Evolutionary conservation across 2,329 filamentous ascomycete genomes (phyloP).

Genomic region (Xylariales sp.): DNA sequence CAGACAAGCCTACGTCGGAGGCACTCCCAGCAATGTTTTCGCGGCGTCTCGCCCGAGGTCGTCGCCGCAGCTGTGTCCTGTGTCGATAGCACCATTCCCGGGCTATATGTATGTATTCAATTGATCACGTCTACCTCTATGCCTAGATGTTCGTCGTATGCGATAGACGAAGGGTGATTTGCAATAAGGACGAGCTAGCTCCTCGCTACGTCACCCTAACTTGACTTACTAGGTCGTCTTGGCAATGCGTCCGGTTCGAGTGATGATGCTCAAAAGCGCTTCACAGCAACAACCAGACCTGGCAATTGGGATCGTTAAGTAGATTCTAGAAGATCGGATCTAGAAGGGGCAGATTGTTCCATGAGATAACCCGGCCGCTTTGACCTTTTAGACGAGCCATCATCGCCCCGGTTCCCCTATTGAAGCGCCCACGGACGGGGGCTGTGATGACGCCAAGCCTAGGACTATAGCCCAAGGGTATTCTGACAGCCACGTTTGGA

Average conservation of each 20-base stretch:
- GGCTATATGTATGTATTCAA: not conserved
- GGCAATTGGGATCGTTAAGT: not conserved
- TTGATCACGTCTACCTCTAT: not conserved
- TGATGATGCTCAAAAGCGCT: not conserved
- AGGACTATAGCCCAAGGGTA: slow-evolving; percentile 1
- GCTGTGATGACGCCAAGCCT: slow-evolving; percentile 26
- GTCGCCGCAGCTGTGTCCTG: slow-evolving; percentile 8
- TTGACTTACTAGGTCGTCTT: not conserved
- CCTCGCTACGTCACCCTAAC: not conserved
- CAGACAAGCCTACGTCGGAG: slow-evolving; percentile 55
- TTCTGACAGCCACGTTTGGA: slow-evolving; percentile 1
- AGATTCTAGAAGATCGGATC: not conserved
- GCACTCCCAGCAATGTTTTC: slow-evolving; percentile 57
- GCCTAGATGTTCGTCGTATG: not conserved
- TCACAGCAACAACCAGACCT: not conserved
- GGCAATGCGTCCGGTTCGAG: not conserved
- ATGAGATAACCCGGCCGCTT: not conserved
- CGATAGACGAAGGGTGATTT: not conserved
- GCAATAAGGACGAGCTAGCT: not conserved
- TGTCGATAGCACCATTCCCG: slow-evolving; percentile 19
- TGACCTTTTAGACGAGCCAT: slow-evolving; percentile 11
- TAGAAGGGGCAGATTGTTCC: not conserved
- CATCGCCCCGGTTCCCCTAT: not conserved
- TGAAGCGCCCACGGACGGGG: slow-evolving; percentile 1
- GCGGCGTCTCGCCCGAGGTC: not conserved